Base-by-base conservation (phyloP, 148 eudicot species). In the Nepenthes gracilis region DNA sequence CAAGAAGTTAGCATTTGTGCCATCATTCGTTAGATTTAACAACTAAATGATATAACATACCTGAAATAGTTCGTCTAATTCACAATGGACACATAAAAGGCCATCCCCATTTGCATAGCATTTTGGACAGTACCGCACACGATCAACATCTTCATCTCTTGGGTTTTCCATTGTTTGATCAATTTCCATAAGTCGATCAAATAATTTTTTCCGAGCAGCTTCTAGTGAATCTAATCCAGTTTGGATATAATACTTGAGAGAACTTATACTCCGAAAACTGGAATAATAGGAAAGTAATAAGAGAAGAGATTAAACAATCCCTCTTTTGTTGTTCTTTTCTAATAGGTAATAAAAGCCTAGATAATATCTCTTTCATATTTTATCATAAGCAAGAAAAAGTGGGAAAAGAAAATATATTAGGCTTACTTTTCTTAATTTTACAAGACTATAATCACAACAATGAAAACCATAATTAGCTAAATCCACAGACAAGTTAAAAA, bases 31-130 rank as follows among this genome's bases (percentile, higher is more conserved):
- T 58, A 43, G 49, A 1, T 58, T 49, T 12, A 37, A 60, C 50
- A 35, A 56, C 35, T 9, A 54, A 12, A 6, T 61, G 15, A 51
- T 12, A 65, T 57, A 67, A 62, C 50, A 55, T 51, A 93, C 98
- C 98, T 86, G 90, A 72, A 93, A 93, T 35, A 78, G 64, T 70
- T 86, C 85, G 60, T 88, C 88, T 72, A 88, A 67, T 69, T 88
- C 91, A 70, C 98, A 93, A 64, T 88, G 98, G 54, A 85, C 77
- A 62, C 98, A 93, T 62, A 83, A 51, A 64, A 67, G 84, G 58
- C 96, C 96, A 61, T 86, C 91, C 68, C 62, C 77, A 75, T 81
- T 67, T 50, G 72, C 63, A 65, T 77, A 75, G 70, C 98, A 93
- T 53, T 78, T 83, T 53, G 85, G 80, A 70, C 98, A 93, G 74